Conservation (phyloP, 768 basidiomycete species). For the Gyrodon lividus region DNA sequence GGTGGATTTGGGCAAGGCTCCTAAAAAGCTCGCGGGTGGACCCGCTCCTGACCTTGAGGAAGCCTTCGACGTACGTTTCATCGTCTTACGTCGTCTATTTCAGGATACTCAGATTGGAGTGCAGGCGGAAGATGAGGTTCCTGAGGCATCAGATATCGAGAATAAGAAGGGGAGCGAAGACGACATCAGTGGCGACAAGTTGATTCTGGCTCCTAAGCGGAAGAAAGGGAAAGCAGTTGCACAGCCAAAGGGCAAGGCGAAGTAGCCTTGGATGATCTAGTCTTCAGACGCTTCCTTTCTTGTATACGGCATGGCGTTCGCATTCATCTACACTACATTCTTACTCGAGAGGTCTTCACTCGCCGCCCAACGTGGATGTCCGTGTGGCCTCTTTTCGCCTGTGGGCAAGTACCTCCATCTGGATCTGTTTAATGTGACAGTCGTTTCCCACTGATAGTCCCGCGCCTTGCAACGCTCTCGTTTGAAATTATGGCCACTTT, state of each 20-base stretch:
- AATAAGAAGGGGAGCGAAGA: conserved; percentile 31
- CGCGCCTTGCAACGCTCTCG: too few species aligned
- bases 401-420: too few species aligned
- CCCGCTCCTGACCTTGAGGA: conserved; percentile 91
- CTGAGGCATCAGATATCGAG: conserved; percentile 51
- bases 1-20: conserved; percentile 69
- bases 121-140: conserved; percentile 46
- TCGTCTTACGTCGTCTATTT: neutral
- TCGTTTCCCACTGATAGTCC: too few species aligned
- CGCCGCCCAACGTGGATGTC: too few species aligned
- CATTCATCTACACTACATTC: too few species aligned
- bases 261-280: neutral
- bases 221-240: conserved; percentile 20
- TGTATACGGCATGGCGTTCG: too few species aligned
- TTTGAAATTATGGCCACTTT: too few species aligned
- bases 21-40: conserved; percentile 76
- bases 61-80: conserved; percentile 67
- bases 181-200: conserved; percentile 53
- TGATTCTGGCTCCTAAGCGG: conserved; percentile 55
- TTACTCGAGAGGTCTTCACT: too few species aligned
- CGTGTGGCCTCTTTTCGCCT: too few species aligned
- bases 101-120: conserved; percentile 2
- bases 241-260: neutral
- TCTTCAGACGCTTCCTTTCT: too few species aligned
- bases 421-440: too few species aligned